Conservation (phyloP, 768 basidiomycete species). For the Cubamyces lactineus region DNA sequence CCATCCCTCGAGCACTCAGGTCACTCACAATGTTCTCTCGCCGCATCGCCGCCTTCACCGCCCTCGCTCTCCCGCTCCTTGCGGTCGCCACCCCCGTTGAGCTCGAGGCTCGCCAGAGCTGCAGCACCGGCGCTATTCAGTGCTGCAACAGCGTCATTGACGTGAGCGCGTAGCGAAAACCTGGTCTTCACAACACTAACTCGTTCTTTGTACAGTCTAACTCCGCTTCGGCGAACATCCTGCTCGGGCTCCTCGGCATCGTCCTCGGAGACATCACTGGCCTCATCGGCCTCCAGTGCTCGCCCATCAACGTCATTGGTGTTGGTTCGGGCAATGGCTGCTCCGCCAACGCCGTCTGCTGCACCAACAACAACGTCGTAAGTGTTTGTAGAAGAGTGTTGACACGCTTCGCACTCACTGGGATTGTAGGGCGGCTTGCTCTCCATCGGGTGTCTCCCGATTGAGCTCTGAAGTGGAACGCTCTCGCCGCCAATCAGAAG, state of each 20-base stretch:
- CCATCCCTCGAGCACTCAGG: slow-evolving; percentile 4
- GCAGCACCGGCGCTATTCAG: slow-evolving; percentile 22
- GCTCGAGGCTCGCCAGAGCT: slow-evolving; percentile 17
- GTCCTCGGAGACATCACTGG: slow-evolving; percentile 19
- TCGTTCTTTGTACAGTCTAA: slow-evolving; percentile 8
- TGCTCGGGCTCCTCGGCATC: slow-evolving; percentile 24
- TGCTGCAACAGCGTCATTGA: slow-evolving; percentile 16
- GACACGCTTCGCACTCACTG: neutral
- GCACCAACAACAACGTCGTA: slow-evolving; percentile 22
- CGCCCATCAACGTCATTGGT: slow-evolving; percentile 22
- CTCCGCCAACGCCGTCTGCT: slow-evolving; percentile 21
- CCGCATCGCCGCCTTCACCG: slow-evolving; percentile 5
- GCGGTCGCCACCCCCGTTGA: slow-evolving; percentile 27
- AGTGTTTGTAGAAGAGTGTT: neutral
- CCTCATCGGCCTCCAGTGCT: slow-evolving; percentile 22
- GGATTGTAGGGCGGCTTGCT: slow-evolving; percentile 3
- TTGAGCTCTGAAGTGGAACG: neutral
- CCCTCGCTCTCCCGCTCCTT: slow-evolving; percentile 25
- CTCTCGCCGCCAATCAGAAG: no score
- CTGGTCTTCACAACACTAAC: no score
- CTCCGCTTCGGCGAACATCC: neutral
- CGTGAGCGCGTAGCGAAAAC: neutral
- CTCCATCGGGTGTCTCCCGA: slow-evolving; percentile 8
- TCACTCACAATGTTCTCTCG: slow-evolving; percentile 21
- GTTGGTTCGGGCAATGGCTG: slow-evolving; percentile 19